Conservation (phyloP, 176 grass and related monocot genomes). For the Urochloa ruziziensis region DNA sequence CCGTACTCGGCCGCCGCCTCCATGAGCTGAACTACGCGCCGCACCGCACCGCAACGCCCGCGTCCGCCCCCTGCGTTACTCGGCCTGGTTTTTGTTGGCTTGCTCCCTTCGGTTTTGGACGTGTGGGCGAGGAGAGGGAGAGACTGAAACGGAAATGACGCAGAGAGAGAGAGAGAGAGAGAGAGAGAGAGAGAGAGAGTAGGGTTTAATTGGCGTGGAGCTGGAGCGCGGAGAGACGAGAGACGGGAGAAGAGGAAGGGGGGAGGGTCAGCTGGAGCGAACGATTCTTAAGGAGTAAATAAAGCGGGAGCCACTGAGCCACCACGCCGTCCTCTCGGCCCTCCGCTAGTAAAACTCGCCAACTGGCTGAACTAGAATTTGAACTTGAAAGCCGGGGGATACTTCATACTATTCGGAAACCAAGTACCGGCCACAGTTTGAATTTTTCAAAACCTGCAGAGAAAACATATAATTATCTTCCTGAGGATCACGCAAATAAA, state of each 20-base stretch:
- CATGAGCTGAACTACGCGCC: slow-evolving; percentile 10
- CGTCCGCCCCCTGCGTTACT: slow-evolving; percentile 13
- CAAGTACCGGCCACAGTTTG: neutral
- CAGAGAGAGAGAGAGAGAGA: slow-evolving; percentile 19
- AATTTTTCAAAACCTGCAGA: neutral
- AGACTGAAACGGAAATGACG: slow-evolving; percentile 39
- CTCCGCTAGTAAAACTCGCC: slow-evolving; percentile 25
- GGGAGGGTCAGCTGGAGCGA: slow-evolving; percentile 42
- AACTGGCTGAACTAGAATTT: neutral
- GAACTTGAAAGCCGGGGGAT: neutral
- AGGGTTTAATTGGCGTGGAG: slow-evolving; percentile 63
- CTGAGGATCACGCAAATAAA: no score
- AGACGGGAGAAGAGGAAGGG: neutral
- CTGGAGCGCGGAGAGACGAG: slow-evolving; percentile 29
- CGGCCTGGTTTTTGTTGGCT: slow-evolving; percentile 37
- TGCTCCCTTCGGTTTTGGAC: slow-evolving; percentile 27
- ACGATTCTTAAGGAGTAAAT: slow-evolving; percentile 70
- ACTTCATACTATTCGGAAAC: neutral
- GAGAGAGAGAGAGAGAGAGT: slow-evolving; percentile 19
- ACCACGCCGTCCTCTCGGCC: neutral
- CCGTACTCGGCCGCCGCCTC: slow-evolving; percentile 43
- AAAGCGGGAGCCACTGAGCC: slow-evolving; percentile 46
- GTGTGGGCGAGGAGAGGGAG: slow-evolving; percentile 25
- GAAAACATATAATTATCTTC: no score
- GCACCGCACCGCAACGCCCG: neutral